Percentiles rank a stretch among this genome's conserved stretches.
phyloP scores from a whole-genome alignment of 192 early-diverging fungal species.

The Umbelopsis vinacea region DNA sequence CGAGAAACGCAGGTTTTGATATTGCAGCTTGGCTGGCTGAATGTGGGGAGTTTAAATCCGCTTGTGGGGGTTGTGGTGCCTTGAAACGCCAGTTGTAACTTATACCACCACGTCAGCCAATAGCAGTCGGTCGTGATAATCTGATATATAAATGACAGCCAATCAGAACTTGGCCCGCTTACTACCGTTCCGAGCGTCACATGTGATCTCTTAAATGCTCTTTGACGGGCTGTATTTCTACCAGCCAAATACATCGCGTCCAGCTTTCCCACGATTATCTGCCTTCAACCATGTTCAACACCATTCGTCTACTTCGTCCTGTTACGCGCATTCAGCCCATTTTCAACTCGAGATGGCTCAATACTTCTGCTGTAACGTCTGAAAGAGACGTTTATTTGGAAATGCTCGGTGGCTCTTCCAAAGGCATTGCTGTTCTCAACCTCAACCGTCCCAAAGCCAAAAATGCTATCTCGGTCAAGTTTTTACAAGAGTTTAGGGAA shows the following conservation, averaged over 20 bases:
- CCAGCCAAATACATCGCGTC: neutral
- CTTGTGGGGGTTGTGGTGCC: neutral
- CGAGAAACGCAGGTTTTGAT: neutral
- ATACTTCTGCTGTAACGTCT: neutral
- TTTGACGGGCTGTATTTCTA: neutral
- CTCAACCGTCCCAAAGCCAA: slow-evolving; percentile 84
- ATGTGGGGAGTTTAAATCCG: slow-evolving; percentile 5
- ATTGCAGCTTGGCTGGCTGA: neutral
- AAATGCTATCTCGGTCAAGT: slow-evolving; percentile 86
- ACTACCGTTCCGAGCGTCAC: neutral
- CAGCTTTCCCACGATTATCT: slow-evolving; percentile 11
- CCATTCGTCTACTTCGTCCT: neutral
- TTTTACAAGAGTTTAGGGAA: slow-evolving; percentile 72
- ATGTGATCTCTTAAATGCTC: neutral
- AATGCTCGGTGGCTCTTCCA: slow-evolving; percentile 36
- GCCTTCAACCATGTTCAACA: slow-evolving; percentile 4
- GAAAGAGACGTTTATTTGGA: slow-evolving; percentile 52
- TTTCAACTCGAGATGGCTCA: neutral
- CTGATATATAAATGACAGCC: neutral
- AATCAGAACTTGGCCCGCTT: neutral
- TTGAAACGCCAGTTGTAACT: neutral
- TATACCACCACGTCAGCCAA: neutral
- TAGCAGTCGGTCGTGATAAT: neutral
- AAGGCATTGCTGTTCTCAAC: slow-evolving; percentile 79
- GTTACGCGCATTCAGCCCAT: neutral